Evolutionary conservation across 139 green algal species (phyloP), one percentile per base, ranked within the genome.

Genomic region (Micractinium conductrix): DNA sequence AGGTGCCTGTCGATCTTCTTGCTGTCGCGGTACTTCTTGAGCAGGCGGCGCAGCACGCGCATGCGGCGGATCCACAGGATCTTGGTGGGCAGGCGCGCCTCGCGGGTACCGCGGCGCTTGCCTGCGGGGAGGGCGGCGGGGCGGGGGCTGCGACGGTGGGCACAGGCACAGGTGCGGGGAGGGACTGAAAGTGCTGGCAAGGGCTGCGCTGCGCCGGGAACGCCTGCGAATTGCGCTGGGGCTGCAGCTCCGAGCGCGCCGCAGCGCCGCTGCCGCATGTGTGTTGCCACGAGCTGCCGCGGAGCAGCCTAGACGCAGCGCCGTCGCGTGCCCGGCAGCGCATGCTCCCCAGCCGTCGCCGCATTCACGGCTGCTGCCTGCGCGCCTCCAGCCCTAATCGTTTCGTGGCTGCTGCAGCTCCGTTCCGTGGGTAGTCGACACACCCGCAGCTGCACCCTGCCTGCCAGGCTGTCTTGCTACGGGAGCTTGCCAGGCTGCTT

Each of bases 1-100:
- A 99, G 93, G 93, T 99, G 96, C 88, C 93, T 95, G 94, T 99
- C 97, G 62, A 99, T 99, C 95, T 99, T 99, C 96, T 99, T 99
- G 71, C 91, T 91, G 90, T 99, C 97, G 35, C 97, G 91, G 92
- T 99, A 99, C 94, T 99, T 99, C 84, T 95, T 95, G 53, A 99
- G 93, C 87, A 99, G 82, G 74, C 97, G 93, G 73, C 97, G 95
- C 88, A 99, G 92, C 81, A 99, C 97, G 68, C 97, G 95, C 87
- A 99, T 91, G 74, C 97, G 94, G 55, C 97, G 93, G 75, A 99
- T 96, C 97, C 97, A 99, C 82, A 99, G 93, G 21, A 99, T 84
- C 95, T 99, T 99, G 79, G 94, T 97, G 73, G 97, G 97, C 89
- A 99, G 92, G 68, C 97, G 96, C 1, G 97, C 97, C 94, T 99